These are phyloP conservation scores for Iris macrosiphon DNA, from an alignment of 106 monocot genomes.

Conservation along the genomic window DNA sequence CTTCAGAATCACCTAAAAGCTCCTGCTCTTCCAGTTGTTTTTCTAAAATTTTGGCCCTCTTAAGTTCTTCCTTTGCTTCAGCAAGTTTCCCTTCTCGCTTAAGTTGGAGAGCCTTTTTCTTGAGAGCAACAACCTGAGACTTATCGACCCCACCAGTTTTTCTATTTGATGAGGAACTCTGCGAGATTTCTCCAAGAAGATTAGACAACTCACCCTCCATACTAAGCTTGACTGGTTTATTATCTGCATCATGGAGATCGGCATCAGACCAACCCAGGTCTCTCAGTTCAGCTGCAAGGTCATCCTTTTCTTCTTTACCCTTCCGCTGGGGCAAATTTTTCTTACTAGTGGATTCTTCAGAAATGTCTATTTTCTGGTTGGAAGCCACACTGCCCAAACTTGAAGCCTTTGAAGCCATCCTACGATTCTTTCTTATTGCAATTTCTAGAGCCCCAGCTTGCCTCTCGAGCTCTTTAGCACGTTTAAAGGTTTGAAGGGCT, in stretches of 20 bases:
- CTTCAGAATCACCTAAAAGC: constrained; percentile 68
- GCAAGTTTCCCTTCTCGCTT: constrained; percentile 90
- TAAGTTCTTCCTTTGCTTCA: constrained; percentile 99
- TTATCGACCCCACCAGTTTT: constrained; percentile 49
- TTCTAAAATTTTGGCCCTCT: constrained; percentile 87
- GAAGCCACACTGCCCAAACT: constrained; percentile 11
- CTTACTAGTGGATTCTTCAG: constrained; percentile 21
- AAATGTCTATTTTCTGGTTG: constrained; percentile 19
- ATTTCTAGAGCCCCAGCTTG: constrained; percentile 76
- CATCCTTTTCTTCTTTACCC: constrained; percentile 44
- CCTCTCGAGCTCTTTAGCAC: constrained; percentile 83
- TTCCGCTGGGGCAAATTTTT: constrained; percentile 23
- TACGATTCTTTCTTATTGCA: constrained; percentile 63
- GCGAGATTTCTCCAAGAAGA: constrained; percentile 49
- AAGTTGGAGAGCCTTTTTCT: constrained; percentile 69
- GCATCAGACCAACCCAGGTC: constrained; percentile 91
- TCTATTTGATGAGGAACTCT: constrained; percentile 24
- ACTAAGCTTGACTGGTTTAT: constrained; percentile 41
- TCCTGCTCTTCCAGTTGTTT: constrained; percentile 86
- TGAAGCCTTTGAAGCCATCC: constrained; percentile 47
- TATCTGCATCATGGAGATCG: constrained; percentile 58
- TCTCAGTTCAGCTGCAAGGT: constrained; percentile 63
- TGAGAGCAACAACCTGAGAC: constrained; percentile 62
- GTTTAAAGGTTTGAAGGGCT: constrained; percentile 84
- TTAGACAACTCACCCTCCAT: constrained; percentile 80